Base-by-base conservation (phyloP, 257 asterid genomes). In the Nemophila menziesii region DNA sequence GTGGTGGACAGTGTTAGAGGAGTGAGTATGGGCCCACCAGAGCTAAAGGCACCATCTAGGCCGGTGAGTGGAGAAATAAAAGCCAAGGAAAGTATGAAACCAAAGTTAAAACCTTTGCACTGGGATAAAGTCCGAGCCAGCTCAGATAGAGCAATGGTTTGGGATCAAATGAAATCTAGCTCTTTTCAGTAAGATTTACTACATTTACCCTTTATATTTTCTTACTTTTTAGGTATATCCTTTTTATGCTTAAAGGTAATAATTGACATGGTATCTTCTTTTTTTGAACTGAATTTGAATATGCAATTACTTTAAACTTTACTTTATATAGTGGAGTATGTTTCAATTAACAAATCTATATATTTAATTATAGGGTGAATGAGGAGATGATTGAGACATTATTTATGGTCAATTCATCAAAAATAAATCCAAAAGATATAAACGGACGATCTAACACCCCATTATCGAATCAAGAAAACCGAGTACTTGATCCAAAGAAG, bases 41-140 rank as follows among this genome's bases (percentile, higher is more conserved):
- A 66, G 66, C 66, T 82, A 34, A 71, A 71, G 33, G 72, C 63
- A 0, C 94, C 92, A 7, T 55, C 80, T 5, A 55, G 73, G 56
- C 70, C 65, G 8, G 64, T 48, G 51, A 23, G 33, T 33, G 66
- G 43, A 23, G 65, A 49, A 41, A 39, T 46, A 19, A 70, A 40
- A 43, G 66, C 22, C 55, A 78, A 59, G 37, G 82, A 72, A 20
- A 50, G 24, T 12, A 22, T 61, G 61, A 78, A 73, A 72, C 85
- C 85, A 4, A 80, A 63, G 76, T 59, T 80, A 54, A 85, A 85
- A 60, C 71, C 95, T 48, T 62, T 80, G 71, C 93, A 85, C 16
- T 85, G 95, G 95, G 93, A 85, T 65, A 85, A 85, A 78, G 87
- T 80, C 21, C 78, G 77, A 62, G 78, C 85, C 22, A 67, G 79